Percentiles rank a stretch among this genome's conserved stretches.
Evolutionary conservation across 805 yeast species (phyloP).

Genomic region (Maudiozyma serrabonitensis): DNA sequence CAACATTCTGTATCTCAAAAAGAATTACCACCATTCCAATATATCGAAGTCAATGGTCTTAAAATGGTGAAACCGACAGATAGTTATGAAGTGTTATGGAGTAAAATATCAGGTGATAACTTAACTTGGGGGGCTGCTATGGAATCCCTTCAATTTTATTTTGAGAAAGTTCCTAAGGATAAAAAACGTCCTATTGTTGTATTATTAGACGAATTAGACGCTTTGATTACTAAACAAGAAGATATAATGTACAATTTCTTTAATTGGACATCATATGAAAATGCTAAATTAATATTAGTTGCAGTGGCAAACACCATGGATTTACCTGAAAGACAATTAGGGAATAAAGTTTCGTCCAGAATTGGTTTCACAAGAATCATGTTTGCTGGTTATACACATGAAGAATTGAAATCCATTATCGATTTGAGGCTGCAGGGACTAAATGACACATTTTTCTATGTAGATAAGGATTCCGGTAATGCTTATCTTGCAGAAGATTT

Average conservation of each 20-base stretch:
- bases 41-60: conserved; percentile 83
- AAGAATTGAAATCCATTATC: conserved; percentile 68
- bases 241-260: conserved; percentile 89
- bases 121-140: conserved; percentile 58
- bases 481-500: conserved; percentile 20
- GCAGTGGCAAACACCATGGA: conserved; percentile 98
- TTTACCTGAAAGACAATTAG: conserved; percentile 77
- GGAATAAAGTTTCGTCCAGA: conserved; percentile 85
- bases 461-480: conserved; percentile 30
- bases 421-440: conserved; percentile 52
- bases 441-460: conserved; percentile 29
- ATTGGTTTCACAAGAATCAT: conserved; percentile 80
- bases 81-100: conserved; percentile 80
- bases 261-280: conserved; percentile 87
- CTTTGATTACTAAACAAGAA: conserved; percentile 68
- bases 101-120: conserved; percentile 50
- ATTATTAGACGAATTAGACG: conserved; percentile 87
- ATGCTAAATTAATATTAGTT: conserved; percentile 73
- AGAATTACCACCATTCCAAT: conserved; percentile 47
- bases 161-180: conserved; percentile 33
- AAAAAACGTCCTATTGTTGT: conserved; percentile 49
- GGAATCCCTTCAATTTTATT: conserved; percentile 59
- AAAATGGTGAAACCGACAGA: conserved; percentile 69
- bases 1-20: conserved; percentile 32
- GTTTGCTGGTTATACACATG: conserved; percentile 80